These are phyloP conservation scores for Neurospora sp. DNA, from an alignment of 495 filamentous ascomycete species.

Conservation along the genomic window DNA sequence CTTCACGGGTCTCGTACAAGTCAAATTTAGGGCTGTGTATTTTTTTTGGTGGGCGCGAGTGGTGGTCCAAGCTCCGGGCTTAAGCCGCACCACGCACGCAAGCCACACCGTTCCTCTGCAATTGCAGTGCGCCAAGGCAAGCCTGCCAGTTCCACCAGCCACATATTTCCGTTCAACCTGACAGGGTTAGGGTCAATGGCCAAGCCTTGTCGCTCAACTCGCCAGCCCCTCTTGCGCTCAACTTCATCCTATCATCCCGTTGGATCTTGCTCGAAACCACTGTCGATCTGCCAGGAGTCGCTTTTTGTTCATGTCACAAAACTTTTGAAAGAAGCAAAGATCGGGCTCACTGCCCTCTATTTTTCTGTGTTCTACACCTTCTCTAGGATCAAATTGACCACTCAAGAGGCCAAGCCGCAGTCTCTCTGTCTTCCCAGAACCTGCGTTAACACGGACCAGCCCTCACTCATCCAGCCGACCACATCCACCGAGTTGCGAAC, in stretches of 20 bases:
- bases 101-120: not conserved
- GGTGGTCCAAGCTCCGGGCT: conserved; percentile 9
- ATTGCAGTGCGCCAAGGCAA: not conserved
- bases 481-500: not conserved
- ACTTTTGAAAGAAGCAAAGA: not conserved
- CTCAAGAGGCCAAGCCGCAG: not conserved
- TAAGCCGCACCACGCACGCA: conserved; percentile 7
- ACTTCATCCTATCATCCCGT: not conserved
- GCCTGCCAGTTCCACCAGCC: not conserved
- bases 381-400: not conserved
- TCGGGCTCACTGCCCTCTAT: not conserved
- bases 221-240: not conserved
- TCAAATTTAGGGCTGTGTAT: conserved; percentile 26
- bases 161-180: not conserved
- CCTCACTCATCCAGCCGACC: not conserved
- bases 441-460: not conserved
- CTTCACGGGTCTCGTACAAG: conserved; percentile 14
- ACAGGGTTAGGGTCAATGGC: not conserved
- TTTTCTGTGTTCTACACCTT: not conserved
- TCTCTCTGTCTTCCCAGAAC: not conserved
- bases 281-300: not conserved
- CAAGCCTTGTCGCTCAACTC: not conserved
- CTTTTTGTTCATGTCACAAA: not conserved
- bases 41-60: conserved; percentile 26
- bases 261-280: not conserved